Evolutionary conservation across 441 rosid genomes (phyloP).

Genomic region (Pelargonium fulgidum): DNA sequence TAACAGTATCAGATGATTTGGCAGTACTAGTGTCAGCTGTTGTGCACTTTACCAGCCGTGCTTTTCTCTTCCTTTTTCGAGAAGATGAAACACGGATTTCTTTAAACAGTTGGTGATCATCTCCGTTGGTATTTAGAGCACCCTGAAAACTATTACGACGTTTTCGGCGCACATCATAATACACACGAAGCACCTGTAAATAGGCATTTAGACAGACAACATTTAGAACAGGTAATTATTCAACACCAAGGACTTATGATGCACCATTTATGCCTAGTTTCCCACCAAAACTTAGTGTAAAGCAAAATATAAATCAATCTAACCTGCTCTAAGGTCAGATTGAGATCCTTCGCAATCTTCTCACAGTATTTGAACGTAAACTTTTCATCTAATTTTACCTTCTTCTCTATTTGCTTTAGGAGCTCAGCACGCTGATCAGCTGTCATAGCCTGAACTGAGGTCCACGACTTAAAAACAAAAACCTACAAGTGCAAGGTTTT

Average conservation of each 20-base stretch:
- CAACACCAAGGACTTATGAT: neutral
- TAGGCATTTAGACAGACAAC: neutral
- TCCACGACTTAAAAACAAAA: conserved; percentile 72
- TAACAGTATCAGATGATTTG: conserved; percentile 26
- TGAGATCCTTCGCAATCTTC: conserved; percentile 78
- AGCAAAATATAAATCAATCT: conserved; percentile 16
- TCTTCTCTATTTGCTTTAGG: conserved; percentile 38
- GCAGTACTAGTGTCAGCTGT: conserved; percentile 33
- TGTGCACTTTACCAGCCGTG: conserved; percentile 28
- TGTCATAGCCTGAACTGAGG: conserved; percentile 67
- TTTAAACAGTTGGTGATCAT: conserved; percentile 22
- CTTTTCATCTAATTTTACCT: conserved; percentile 39
- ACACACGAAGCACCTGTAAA: conserved; percentile 74
- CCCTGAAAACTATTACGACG: conserved; percentile 39
- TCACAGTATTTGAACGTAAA: conserved; percentile 69
- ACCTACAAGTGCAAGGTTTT: conserved; percentile 44
- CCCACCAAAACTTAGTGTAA: conserved; percentile 4
- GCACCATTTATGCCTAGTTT: neutral
- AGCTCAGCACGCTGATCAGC: conserved; percentile 79
- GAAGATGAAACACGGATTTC: conserved; percentile 29
- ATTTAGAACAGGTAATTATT: conserved; percentile 2
- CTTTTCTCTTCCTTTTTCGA: conserved; percentile 47
- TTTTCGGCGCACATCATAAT: conserved; percentile 51
- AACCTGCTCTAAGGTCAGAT: conserved; percentile 86
- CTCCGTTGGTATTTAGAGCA: conserved; percentile 33